phyloP scores from a whole-genome alignment of 441 rosid genomes.

The Adansonia grandidieri region DNA sequence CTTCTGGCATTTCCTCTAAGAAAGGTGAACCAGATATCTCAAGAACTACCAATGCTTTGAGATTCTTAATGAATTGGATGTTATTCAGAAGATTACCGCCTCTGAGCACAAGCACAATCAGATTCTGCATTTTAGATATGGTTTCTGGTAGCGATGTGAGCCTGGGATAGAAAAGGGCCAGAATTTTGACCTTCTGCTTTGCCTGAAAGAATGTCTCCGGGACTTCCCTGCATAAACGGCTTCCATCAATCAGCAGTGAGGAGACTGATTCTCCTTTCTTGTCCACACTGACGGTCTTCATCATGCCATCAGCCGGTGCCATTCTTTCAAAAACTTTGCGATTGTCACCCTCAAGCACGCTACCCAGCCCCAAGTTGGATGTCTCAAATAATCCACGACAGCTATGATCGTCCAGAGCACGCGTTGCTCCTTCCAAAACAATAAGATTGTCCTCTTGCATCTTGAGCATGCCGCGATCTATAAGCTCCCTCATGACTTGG shows the following conservation, averaged over 20 bases:
- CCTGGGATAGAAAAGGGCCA: slow-evolving; percentile 48
- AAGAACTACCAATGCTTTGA: slow-evolving; percentile 41
- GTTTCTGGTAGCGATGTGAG: slow-evolving; percentile 20
- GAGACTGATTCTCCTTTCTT: slow-evolving; percentile 28
- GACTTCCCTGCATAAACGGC: slow-evolving; percentile 30
- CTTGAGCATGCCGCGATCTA: slow-evolving; percentile 46
- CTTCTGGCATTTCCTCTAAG: slow-evolving; percentile 35
- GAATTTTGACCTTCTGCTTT: slow-evolving; percentile 42
- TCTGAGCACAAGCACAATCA: slow-evolving; percentile 53
- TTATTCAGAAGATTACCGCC: slow-evolving; percentile 43
- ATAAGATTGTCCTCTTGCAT: slow-evolving; percentile 48
- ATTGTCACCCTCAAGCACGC: slow-evolving; percentile 32
- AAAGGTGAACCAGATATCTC: slow-evolving; percentile 61
- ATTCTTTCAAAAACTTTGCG: slow-evolving; percentile 46
- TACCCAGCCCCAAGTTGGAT: slow-evolving; percentile 43
- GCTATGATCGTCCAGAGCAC: slow-evolving; percentile 33
- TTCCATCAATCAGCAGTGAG: slow-evolving; percentile 54
- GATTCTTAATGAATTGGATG: slow-evolving; percentile 32
- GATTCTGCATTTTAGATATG: slow-evolving; percentile 18
- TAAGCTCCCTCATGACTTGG: slow-evolving; percentile 52
- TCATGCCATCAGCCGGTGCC: slow-evolving; percentile 52
- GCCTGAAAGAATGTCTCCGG: slow-evolving; percentile 29
- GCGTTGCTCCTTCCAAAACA: slow-evolving; percentile 43
- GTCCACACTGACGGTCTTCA: slow-evolving; percentile 41
- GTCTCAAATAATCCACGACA: slow-evolving; percentile 25